Conservation (phyloP, 2,329 filamentous ascomycete species). For the Verticillium klebahnii region DNA sequence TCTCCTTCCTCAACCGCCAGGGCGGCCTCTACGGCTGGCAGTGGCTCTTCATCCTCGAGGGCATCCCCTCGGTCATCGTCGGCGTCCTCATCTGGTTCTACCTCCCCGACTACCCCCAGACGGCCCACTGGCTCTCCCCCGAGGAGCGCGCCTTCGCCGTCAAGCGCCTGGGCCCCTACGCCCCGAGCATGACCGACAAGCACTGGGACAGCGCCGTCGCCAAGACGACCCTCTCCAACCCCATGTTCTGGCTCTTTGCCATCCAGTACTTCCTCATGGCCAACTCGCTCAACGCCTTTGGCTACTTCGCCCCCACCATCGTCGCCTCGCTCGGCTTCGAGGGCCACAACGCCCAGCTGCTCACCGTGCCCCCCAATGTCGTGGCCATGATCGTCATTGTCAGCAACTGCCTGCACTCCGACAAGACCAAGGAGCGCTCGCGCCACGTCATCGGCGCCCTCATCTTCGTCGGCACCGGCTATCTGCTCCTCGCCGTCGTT, state of each 20-base stretch:
- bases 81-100: constrained; percentile 24
- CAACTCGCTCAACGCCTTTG: constrained; percentile 28
- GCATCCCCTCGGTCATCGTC: constrained; percentile 24
- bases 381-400: constrained; percentile 28
- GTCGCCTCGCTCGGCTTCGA: constrained; percentile 27
- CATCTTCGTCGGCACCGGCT: constrained; percentile 21
- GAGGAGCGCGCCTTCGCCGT: constrained; percentile 27
- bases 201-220: constrained; percentile 26
- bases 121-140: constrained; percentile 24
- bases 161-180: constrained; percentile 27
- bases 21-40: constrained; percentile 51
- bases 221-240: constrained; percentile 24
- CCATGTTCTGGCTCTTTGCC: constrained; percentile 28
- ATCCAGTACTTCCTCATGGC: constrained; percentile 25
- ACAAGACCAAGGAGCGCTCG: constrained; percentile 24
- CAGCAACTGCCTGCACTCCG: constrained; percentile 24
- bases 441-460: constrained; percentile 23
- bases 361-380: constrained; percentile 31
- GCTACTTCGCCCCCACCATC: constrained; percentile 30
- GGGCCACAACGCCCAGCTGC: constrained; percentile 25
- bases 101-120: constrained; percentile 28
- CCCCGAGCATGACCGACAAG: constrained; percentile 27
- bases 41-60: constrained; percentile 59
- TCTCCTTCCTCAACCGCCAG: constrained; percentile 40
- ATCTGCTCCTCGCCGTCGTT: constrained; percentile 23